Evolutionary conservation across 1,139 yeast species (phyloP), one percentile per base, ranked within the genome.

Genomic region (Taiozyma sp.): DNA sequence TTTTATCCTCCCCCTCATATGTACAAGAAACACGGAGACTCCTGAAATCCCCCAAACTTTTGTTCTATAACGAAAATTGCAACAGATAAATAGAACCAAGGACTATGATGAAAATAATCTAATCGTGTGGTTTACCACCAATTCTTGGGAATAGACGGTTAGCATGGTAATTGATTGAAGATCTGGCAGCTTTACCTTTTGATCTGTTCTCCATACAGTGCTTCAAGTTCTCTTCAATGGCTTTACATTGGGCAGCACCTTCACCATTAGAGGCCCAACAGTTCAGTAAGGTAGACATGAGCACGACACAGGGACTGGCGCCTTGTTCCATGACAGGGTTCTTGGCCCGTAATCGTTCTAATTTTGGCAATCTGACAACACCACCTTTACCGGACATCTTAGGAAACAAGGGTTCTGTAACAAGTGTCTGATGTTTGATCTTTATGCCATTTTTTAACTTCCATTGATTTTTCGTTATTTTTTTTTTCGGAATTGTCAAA

Each of bases 251-350:
- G 13, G 76, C 71, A 24, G 85, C 75, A 52, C 93, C 93, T 68
- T 89, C 96, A 47, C 95, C 93, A 70, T 89, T 88, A 34, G 96
- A 88, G 5, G 97, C 95, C 98, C 98, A 91, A 70, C 98, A 91
- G 74, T 87, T 88, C 61, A 91, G 75, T 68, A 91, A 75, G 45
- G 88, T 85, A 7, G 95, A 83, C 93, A 91, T 87, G 57, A 86
- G 73, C 50, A 88, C 89, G 55, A 83, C 70, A 66, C 97, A 90
- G 55, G 88, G 83, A 58, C 87, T 68, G 70, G 81, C 69, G 73
- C 74, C 77, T 66, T 79, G 81, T 56, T 74, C 77, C 54, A 74
- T 70, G 37, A 77, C 74, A 32, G 88, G 83, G 57, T 80, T 81
- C 67, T 86, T 84, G 53, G 86, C 88, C 68, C 83, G 79, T 51